Evolutionary conservation across 2,329 filamentous ascomycete species (phyloP).

Genomic region (Fusarium veterinarium): DNA sequence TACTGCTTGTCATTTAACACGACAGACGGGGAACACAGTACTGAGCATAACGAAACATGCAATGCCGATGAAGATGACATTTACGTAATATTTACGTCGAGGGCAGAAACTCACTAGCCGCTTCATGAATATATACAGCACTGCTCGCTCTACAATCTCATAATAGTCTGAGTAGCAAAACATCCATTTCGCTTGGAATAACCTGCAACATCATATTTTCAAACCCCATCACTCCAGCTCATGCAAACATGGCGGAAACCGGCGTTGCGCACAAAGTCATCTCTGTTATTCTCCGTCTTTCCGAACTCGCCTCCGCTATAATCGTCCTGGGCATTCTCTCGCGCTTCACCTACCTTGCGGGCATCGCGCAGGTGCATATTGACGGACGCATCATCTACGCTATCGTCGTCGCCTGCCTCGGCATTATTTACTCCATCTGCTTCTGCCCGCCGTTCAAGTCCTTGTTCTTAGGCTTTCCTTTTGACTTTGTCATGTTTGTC

Average conservation of each 20-base stretch:
- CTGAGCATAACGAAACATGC: no score
- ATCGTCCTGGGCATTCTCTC: constrained; percentile 3
- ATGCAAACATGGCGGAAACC: not conserved
- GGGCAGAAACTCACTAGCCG: rapidly evolving
- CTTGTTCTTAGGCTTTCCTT: not conserved
- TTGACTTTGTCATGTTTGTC: constrained; percentile 7
- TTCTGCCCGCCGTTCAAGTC: not conserved
- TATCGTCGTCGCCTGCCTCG: not conserved
- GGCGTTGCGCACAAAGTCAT: not conserved
- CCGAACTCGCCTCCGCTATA: not conserved
- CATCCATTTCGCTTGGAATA: no score
- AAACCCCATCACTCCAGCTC: not conserved
- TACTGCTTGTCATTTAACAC: rapidly evolving
- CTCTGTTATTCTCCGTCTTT: not conserved
- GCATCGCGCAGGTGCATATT: not conserved
- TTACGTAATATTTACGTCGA: rapidly evolving
- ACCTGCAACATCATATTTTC: not conserved
- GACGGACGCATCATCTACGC: constrained; percentile 4
- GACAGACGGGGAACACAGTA: rapidly evolving
- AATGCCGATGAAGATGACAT: rapidly evolving
- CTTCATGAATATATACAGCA: not conserved
- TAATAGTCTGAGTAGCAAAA: no score
- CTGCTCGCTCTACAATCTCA: not conserved
- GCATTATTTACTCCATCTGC: not conserved
- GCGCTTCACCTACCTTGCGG: not conserved